These are phyloP conservation scores for Abrus pulchellus DNA, from an alignment of 306 rosid species.

Conservation along the genomic window DNA sequence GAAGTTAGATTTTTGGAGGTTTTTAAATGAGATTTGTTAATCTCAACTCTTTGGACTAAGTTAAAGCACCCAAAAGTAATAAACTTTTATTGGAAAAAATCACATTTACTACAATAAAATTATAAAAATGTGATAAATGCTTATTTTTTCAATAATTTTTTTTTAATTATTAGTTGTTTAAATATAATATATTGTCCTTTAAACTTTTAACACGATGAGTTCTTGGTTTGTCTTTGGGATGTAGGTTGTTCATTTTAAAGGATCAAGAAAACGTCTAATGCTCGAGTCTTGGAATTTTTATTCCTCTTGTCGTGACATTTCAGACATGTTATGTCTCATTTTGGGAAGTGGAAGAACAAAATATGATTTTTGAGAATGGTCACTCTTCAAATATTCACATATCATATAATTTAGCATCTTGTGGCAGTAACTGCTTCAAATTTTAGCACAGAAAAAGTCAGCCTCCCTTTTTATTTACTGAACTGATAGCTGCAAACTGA, in stretches of 20 bases:
- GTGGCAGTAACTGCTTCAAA: neutral
- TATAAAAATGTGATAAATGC: no score
- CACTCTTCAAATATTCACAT: constrained; percentile 4
- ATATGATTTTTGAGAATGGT: constrained; percentile 71
- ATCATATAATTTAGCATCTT: neutral
- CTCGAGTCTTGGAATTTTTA: constrained; percentile 92
- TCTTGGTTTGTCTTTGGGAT: constrained; percentile 26
- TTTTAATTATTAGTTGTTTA: no score
- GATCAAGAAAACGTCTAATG: constrained; percentile 97
- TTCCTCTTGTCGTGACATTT: constrained; percentile 58
- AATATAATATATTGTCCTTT: neutral
- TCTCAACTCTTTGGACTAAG: no score
- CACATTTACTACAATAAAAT: no score
- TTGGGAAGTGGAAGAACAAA: constrained; percentile 88
- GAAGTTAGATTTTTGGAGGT: neutral
- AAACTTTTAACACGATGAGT: neutral
- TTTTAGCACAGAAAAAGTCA: constrained; percentile 2
- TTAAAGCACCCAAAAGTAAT: no score
- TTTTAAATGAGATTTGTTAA: neutral
- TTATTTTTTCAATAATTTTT: no score
- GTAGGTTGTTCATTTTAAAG: constrained; percentile 97
- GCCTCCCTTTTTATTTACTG: neutral
- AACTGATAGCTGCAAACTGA: constrained; percentile 31
- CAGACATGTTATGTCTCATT: constrained; percentile 88
- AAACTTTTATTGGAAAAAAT: no score